phyloP scores from a whole-genome alignment of 495 filamentous ascomycete species.

The Poronia punctata region DNA sequence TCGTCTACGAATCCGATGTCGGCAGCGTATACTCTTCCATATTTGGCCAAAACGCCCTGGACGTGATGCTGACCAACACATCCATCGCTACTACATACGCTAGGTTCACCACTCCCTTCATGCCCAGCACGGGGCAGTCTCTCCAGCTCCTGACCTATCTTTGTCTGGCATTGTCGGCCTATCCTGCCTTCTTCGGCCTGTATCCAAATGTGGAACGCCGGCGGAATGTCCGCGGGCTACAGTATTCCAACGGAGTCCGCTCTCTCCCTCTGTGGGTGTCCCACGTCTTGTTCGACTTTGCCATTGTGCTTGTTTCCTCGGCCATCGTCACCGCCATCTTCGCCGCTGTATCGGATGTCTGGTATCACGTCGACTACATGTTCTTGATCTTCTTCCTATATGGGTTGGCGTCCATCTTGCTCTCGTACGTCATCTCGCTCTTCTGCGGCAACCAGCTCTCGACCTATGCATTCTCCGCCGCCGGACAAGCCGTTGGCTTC shows the following conservation, averaged over 20 bases:
- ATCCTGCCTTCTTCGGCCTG: slow-evolving; percentile 77
- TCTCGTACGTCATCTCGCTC: slow-evolving; percentile 64
- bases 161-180: slow-evolving; percentile 65
- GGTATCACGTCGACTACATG: slow-evolving; percentile 61
- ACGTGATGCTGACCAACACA: slow-evolving; percentile 57
- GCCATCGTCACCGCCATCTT: slow-evolving; percentile 55
- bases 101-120: slow-evolving; percentile 62
- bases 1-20: slow-evolving; percentile 46
- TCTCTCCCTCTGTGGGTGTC: slow-evolving; percentile 69
- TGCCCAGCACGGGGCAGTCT: slow-evolving; percentile 56
- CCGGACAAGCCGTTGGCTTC: slow-evolving; percentile 64
- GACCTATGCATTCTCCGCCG: slow-evolving; percentile 68
- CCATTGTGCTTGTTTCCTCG: slow-evolving; percentile 53
- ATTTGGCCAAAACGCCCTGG: slow-evolving; percentile 64
- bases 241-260: slow-evolving; percentile 80
- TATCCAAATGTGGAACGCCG: slow-evolving; percentile 78
- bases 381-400: slow-evolving; percentile 67
- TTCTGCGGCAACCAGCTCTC: slow-evolving; percentile 62
- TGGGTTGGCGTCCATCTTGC: slow-evolving; percentile 56
- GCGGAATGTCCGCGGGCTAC: slow-evolving; percentile 67
- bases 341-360: slow-evolving; percentile 49
- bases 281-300: slow-evolving; percentile 71
- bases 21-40: slow-evolving; percentile 46
- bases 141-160: slow-evolving; percentile 76
- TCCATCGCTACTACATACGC: slow-evolving; percentile 61